Percentiles rank a stretch among this genome's conserved stretches.
Conservation (phyloP, 179 eudicot species). For the Vitellaria paradoxa region DNA sequence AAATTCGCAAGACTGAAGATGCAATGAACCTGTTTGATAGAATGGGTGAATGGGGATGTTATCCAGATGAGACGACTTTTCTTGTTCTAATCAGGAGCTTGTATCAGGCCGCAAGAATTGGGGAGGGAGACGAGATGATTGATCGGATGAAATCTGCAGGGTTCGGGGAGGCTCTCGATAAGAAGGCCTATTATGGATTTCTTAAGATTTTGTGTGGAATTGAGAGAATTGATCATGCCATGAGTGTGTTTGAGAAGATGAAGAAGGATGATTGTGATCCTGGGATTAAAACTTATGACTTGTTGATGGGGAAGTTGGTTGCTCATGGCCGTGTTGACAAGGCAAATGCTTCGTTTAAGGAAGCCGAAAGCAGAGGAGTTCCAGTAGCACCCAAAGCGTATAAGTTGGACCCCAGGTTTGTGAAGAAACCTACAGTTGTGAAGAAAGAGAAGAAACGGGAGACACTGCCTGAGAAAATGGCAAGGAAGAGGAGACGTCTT, state of each 20-base stretch:
- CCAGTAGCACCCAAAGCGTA: slow-evolving; percentile 57
- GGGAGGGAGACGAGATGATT: slow-evolving; percentile 93
- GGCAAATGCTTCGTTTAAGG: slow-evolving; percentile 61
- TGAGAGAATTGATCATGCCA: slow-evolving; percentile 75
- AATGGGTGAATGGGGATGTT: slow-evolving; percentile 93
- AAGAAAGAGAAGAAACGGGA: slow-evolving; percentile 76
- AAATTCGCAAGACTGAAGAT: slow-evolving; percentile 66
- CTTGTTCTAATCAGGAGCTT: slow-evolving; percentile 68
- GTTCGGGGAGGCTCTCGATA: slow-evolving; percentile 57
- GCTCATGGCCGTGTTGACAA: slow-evolving; percentile 64
- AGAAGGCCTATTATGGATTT: slow-evolving; percentile 64
- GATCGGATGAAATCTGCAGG: slow-evolving; percentile 88
- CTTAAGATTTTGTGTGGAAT: slow-evolving; percentile 78
- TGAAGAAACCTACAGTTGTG: slow-evolving; percentile 49
- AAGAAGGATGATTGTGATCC: slow-evolving; percentile 77
- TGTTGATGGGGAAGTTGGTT: slow-evolving; percentile 66
- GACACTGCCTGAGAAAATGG: slow-evolving; percentile 88
- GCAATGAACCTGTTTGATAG: slow-evolving; percentile 64
- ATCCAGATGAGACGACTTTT: slow-evolving; percentile 65
- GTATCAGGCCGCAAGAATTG: slow-evolving; percentile 85
- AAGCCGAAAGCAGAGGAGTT: slow-evolving; percentile 57
- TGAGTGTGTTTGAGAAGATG: slow-evolving; percentile 67
- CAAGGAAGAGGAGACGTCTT: slow-evolving; percentile 67
- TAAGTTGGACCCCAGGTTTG: slow-evolving; percentile 67
- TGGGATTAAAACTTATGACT: slow-evolving; percentile 70